phyloP scores from a whole-genome alignment of 805 yeast species.

The Starmerella cellae region DNA sequence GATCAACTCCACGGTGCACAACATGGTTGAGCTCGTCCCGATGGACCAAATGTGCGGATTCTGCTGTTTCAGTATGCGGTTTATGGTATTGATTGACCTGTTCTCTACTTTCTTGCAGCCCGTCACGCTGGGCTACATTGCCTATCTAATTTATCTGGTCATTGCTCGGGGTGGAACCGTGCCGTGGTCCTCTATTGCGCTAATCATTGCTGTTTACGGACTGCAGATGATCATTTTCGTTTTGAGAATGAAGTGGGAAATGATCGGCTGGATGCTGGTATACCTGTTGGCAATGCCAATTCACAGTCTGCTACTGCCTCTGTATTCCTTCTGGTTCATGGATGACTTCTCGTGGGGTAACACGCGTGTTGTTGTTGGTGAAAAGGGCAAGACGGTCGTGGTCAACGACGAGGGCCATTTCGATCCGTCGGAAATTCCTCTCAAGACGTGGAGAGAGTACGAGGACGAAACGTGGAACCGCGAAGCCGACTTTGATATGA shows the following conservation, averaged over 20 bases:
- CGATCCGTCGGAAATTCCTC: slow-evolving; percentile 42
- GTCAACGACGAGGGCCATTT: slow-evolving; percentile 38
- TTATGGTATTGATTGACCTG: slow-evolving; percentile 43
- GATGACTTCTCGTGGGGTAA: slow-evolving; percentile 60
- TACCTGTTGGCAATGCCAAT: slow-evolving; percentile 46
- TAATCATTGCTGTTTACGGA: slow-evolving; percentile 45
- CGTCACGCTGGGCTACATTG: slow-evolving; percentile 38
- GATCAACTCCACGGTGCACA: slow-evolving; percentile 55
- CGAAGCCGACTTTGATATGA: slow-evolving; percentile 7
- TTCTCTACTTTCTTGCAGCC: slow-evolving; percentile 50
- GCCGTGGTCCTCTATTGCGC: slow-evolving; percentile 43
- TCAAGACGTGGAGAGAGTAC: slow-evolving; percentile 47
- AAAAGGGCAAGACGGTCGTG: slow-evolving; percentile 37
- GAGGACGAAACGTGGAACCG: slow-evolving; percentile 37
- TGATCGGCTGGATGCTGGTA: slow-evolving; percentile 44
- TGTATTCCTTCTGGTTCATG: slow-evolving; percentile 50
- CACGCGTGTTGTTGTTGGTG: slow-evolving; percentile 45
- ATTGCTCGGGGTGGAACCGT: slow-evolving; percentile 35
- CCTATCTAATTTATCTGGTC: slow-evolving; percentile 41
- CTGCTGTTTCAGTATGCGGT: slow-evolving; percentile 52
- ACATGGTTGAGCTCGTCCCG: slow-evolving; percentile 46
- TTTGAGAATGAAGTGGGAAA: slow-evolving; percentile 33
- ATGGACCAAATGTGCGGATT: slow-evolving; percentile 51
- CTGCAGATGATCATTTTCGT: slow-evolving; percentile 44
- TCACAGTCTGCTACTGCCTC: slow-evolving; percentile 45